Percentiles rank a stretch among this genome's conserved stretches.
Evolutionary conservation across 441 rosid species (phyloP).

Genomic region (Gossypium lobatum): DNA sequence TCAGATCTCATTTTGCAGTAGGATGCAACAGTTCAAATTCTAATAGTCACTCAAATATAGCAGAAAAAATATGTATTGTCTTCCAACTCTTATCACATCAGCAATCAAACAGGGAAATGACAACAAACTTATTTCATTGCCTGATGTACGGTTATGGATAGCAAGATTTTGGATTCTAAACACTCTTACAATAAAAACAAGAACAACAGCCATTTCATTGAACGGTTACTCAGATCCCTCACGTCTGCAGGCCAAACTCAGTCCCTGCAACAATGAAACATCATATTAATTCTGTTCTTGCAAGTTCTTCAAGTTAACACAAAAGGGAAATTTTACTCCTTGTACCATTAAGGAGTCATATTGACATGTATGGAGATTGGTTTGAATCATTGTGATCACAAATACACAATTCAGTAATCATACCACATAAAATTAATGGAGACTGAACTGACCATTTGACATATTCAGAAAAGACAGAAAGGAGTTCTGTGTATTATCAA

Average conservation of each 20-base stretch:
- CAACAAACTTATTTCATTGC: slow-evolving; percentile 25
- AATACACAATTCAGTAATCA: not conserved
- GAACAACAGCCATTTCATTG: not conserved
- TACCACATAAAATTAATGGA: not conserved
- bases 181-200: slow-evolving; percentile 8
- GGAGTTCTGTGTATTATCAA: not conserved
- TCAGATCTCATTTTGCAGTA: too few species aligned
- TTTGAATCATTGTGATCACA: not conserved
- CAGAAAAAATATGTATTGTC: not conserved
- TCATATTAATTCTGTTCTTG: not conserved
- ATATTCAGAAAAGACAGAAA: not conserved
- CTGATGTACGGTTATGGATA: slow-evolving; percentile 10
- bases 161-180: slow-evolving; percentile 7
- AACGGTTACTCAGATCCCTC: slow-evolving; percentile 14
- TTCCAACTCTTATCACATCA: slow-evolving; percentile 11
- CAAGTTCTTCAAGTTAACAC: not conserved
- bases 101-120: slow-evolving; percentile 11
- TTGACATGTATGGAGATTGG: not conserved
- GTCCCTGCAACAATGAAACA: slow-evolving; percentile 22
- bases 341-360: not conserved
- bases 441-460: slow-evolving; percentile 1
- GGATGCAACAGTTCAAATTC: too few species aligned
- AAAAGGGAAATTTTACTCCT: not conserved
- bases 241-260: slow-evolving; percentile 11
- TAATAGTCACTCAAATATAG: too few species aligned